Conservation (phyloP, 768 basidiomycete species). For the Pulveroboletus ravenelii region DNA sequence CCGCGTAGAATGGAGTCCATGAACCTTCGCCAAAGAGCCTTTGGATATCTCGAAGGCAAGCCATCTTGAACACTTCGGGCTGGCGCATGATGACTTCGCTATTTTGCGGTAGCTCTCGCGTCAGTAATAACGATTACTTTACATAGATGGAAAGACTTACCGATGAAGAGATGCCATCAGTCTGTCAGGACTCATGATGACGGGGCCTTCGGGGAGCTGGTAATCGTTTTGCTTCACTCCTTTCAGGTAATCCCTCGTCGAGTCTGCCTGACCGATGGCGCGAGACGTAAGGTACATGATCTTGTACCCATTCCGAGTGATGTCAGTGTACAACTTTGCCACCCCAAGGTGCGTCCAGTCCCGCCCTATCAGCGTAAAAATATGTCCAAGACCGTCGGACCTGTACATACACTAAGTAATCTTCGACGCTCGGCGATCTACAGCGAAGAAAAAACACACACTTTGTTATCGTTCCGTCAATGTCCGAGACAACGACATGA, state of each 20-base stretch:
- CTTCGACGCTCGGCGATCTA: not conserved
- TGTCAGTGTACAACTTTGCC: conserved; percentile 95
- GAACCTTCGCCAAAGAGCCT: conserved; percentile 74
- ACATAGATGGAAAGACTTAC: conserved; percentile 39
- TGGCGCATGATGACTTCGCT: conserved; percentile 99
- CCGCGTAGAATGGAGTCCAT: conserved; percentile 87
- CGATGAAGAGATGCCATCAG: conserved; percentile 92
- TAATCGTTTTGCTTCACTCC: conserved; percentile 95
- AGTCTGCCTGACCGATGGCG: conserved; percentile 96
- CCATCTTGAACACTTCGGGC: conserved; percentile 99
- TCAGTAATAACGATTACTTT: not conserved
- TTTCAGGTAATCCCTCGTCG: conserved; percentile 90
- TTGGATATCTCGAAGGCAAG: conserved; percentile 92
- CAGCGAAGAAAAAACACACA: conserved; percentile 35
- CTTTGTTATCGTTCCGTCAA: conserved; percentile 99
- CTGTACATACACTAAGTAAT: conserved; percentile 34
- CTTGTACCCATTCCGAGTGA: conserved; percentile 92
- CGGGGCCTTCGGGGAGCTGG: conserved; percentile 94
- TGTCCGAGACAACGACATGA: conserved; percentile 89
- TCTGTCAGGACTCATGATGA: conserved; percentile 98
- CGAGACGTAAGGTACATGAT: conserved; percentile 97
- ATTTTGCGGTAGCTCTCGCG: not conserved
- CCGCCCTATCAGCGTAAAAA: conserved; percentile 95
- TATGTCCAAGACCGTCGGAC: conserved; percentile 93
- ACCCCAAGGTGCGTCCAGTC: conserved; percentile 99